phyloP scores from a whole-genome alignment of 768 basidiomycete genomes.

The Pholiota conissans region DNA sequence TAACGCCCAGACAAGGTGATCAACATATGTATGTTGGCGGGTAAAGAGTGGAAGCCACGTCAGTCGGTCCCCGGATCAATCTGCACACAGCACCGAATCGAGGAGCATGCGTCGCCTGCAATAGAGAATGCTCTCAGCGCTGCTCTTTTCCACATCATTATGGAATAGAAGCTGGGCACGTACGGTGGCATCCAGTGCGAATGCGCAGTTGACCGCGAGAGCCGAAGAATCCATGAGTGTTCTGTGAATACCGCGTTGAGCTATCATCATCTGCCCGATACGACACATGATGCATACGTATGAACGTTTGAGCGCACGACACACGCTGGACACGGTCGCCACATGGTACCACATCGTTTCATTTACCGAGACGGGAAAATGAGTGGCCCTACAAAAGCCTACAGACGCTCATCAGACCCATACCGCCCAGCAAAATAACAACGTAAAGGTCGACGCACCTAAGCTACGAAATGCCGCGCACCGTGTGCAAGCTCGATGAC shows the following conservation, averaged over 20 bases:
- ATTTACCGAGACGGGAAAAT: not conserved
- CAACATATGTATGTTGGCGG: not conserved
- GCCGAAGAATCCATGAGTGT: not conserved
- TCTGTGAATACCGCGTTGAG: not conserved
- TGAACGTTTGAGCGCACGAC: not conserved
- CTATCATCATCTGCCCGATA: not conserved
- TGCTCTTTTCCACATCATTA: not conserved
- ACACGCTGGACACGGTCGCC: not conserved
- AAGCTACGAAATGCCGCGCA: too few species aligned
- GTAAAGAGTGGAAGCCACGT: not conserved
- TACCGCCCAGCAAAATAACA: not conserved
- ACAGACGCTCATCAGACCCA: not conserved
- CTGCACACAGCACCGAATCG: not conserved
- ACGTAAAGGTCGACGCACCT: not conserved
- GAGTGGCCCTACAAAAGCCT: not conserved
- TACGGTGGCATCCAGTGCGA: not conserved
- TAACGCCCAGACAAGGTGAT: not conserved
- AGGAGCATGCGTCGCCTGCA: not conserved
- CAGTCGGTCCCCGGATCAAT: not conserved
- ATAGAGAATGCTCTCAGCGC: not conserved
- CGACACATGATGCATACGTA: not conserved
- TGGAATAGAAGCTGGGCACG: not conserved
- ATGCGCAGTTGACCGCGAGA: not conserved
- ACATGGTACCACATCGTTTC: not conserved
- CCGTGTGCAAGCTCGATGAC: too few species aligned